Evolutionary conservation across 139 green algal genomes (phyloP).

Genomic region (Dunaliella primolecta): DNA sequence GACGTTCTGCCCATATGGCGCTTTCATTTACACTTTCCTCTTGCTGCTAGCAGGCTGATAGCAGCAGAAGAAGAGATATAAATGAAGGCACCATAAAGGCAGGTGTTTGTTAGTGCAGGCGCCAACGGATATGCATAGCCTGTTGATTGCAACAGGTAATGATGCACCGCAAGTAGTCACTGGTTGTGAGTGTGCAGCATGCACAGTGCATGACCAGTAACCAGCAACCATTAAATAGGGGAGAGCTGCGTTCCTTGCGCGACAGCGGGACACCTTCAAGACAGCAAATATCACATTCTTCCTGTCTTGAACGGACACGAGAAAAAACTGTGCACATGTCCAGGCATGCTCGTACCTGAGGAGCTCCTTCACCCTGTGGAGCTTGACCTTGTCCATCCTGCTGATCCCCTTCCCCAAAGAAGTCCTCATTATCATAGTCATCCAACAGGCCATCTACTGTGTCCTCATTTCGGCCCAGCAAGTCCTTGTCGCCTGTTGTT

Average conservation of each 20-base stretch:
- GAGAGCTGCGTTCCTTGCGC: too few species aligned
- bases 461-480: not conserved
- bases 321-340: not conserved
- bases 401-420: not conserved
- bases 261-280: too few species aligned
- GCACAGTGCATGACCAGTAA: too few species aligned
- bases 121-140: too few species aligned
- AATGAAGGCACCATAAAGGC: too few species aligned
- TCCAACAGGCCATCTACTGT: not conserved
- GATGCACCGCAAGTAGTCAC: too few species aligned
- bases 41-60: too few species aligned
- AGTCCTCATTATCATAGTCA: not conserved
- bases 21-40: not conserved
- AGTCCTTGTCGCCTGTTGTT: not conserved
- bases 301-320: not conserved
- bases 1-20: not conserved
- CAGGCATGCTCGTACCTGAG: not conserved
- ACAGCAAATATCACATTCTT: too few species aligned
- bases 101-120: too few species aligned
- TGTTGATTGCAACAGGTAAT: too few species aligned
- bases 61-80: too few species aligned
- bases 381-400: not conserved
- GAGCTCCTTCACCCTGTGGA: not conserved
- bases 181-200: not conserved
- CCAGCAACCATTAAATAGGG: too few species aligned